These are phyloP conservation scores for Penicillium chermesinum DNA, from an alignment of 495 filamentous ascomycete genomes.

Conservation along the genomic window DNA sequence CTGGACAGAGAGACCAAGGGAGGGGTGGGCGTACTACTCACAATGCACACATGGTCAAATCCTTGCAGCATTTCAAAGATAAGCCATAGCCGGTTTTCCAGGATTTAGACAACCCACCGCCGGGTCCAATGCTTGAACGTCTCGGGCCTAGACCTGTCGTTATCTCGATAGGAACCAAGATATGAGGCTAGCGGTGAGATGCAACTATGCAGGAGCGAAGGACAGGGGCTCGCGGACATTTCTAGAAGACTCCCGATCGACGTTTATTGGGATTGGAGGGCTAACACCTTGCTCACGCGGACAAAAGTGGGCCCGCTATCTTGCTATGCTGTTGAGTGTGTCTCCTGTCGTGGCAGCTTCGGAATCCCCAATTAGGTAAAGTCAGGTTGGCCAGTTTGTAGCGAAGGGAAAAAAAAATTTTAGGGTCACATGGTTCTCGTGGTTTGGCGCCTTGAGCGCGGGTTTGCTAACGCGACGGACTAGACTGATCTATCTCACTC, in stretches of 20 bases:
- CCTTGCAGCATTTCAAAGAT: background rate
- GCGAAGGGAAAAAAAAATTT: background rate
- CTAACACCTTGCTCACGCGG: conserved; percentile 11
- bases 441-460: background rate
- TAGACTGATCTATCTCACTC: background rate
- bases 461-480: background rate
- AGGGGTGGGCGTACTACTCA: background rate
- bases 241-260: conserved; percentile 9
- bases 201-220: background rate
- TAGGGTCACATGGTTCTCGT: conserved; percentile 11
- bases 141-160: background rate
- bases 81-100: background rate
- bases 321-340: background rate
- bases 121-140: background rate
- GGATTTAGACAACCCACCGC: background rate
- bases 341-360: conserved; percentile 4
- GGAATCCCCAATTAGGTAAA: conserved; percentile 21
- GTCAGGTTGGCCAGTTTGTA: background rate
- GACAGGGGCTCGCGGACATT: conserved; percentile 4
- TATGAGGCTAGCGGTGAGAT: background rate
- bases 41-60: background rate
- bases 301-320: conserved; percentile 1
- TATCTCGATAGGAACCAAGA: background rate
- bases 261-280: conserved; percentile 15
- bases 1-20: background rate